phyloP scores from a whole-genome alignment of 768 basidiomycete species.

The Pholiota microspora region DNA sequence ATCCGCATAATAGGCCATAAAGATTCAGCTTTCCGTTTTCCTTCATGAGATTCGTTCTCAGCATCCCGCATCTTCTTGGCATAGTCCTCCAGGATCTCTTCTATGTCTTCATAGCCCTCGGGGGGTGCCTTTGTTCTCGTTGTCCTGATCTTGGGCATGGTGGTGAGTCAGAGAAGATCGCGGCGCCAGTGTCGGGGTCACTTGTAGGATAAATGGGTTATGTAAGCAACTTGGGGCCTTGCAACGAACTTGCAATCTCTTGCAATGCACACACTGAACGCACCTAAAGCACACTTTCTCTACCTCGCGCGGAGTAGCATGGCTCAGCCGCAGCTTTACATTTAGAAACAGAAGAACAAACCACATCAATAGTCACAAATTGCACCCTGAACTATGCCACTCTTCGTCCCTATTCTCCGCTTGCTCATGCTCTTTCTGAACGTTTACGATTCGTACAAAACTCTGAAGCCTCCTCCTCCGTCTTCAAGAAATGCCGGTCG shows the following conservation, averaged over 20 bases:
- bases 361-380: conserved; percentile 6
- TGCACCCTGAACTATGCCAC: conserved; percentile 49
- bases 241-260: too few relatives aligned
- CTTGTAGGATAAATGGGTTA: too few relatives aligned
- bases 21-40: conserved; percentile 91
- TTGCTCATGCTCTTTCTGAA: conserved; percentile 73
- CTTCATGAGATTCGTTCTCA: conserved; percentile 98
- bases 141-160: conserved; percentile 93
- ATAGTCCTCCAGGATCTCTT: conserved; percentile 95
- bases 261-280: too few relatives aligned
- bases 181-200: too few relatives aligned
- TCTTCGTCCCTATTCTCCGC: conserved; percentile 66
- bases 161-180: conserved; percentile 16
- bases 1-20: conserved; percentile 99
- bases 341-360: too few relatives aligned
- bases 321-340: too few relatives aligned
- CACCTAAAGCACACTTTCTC: too few relatives aligned
- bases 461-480: conserved; percentile 63
- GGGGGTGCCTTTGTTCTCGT: conserved; percentile 92
- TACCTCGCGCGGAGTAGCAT: too few relatives aligned
- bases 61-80: conserved; percentile 99
- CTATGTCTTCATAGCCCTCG: conserved; percentile 95
- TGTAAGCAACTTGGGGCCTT: not conserved
- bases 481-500: conserved; percentile 53
- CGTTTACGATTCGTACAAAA: conserved; percentile 84